Base-by-base conservation (phyloP, 192 early-diverging fungal species). In the Diversispora epigaea region DNA sequence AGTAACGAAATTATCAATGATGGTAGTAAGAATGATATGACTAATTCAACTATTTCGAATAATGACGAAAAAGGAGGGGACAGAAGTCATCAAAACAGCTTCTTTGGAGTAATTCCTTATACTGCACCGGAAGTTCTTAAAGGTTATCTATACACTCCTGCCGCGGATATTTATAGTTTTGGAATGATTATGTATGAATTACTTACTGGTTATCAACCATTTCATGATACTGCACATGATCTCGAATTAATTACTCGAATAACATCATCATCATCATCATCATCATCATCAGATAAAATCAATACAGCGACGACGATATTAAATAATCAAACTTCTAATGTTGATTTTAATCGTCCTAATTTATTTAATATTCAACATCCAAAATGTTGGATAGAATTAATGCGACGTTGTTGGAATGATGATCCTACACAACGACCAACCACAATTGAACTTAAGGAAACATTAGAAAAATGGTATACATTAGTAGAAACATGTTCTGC, bases 101-200 rank as follows among this genome's bases (percentile, higher is more conserved):
- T 69, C 6, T 69, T 21, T 22, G 68, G 68, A 12, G 78, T 82
- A 10, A 69, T 82, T 0, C 81, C 81, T 12, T 82, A 80, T 39
- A 77, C 80, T n/a, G 79, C 81, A 4, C 81, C 81, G 0, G 81
- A 82, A 66, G 64, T 77, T 9, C 68, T 82, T 43, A 71, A 71
- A 19, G 78, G 78, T 19, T 6, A 67, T 9, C 74, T 73, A 10
- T 78, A 76, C 64, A 76, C 78, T 17, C 56, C 58, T 11, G 79
- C 78, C 70, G 77, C 78, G 5, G 81, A 82, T 41, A 72, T 82
- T 5, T 82, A 82, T 73, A 73, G 73, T 70, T 70, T 77, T 14
- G 81, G 78, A 21, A 77, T 82, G 62, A 79, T 82, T 64, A 82
- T 82, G 81, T 82, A 77, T 76, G 81, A 82, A 32, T 55, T 82